Percentiles rank a stretch among this genome's conserved stretches.
Conservation (phyloP, 2,329 filamentous ascomycete species). For the Fusarium chuoi region DNA sequence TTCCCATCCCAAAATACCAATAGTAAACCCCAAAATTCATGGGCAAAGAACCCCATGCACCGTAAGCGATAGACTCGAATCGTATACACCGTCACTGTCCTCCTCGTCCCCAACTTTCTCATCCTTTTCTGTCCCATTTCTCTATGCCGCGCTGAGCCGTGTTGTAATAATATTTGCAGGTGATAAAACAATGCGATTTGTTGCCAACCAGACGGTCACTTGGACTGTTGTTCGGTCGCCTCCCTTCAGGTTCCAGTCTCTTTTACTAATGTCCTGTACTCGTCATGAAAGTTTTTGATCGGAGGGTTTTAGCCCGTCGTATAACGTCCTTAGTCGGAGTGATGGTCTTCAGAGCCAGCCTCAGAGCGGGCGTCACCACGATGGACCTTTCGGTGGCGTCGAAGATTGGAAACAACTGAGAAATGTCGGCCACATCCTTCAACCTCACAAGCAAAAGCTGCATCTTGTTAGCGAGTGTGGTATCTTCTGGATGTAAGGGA, state of each 20-base stretch:
- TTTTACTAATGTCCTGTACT: background rate
- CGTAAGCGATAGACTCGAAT: constrained; percentile 46
- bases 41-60: constrained; percentile 33
- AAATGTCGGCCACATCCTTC: constrained; percentile 96
- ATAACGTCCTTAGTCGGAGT: constrained; percentile 61
- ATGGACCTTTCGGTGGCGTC: constrained; percentile 96
- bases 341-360: constrained; percentile 70
- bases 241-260: constrained; percentile 4
- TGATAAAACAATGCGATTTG: constrained; percentile 37
- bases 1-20: constrained; percentile 32
- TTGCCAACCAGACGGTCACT: constrained; percentile 23
- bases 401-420: constrained; percentile 94
- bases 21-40: constrained; percentile 33
- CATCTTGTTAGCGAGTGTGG: constrained; percentile 10
- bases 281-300: constrained; percentile 19
- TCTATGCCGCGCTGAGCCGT: constrained; percentile 45
- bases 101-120: constrained; percentile 26
- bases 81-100: constrained; percentile 43
- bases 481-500: background rate
- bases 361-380: constrained; percentile 73
- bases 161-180: constrained; percentile 39
- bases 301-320: background rate
- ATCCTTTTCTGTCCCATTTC: constrained; percentile 43
- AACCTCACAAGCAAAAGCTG: constrained; percentile 93
- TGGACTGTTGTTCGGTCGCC: constrained; percentile 7